Evolutionary conservation across 1,284 basidiomycete species (phyloP), one percentile per base, ranked within the genome.

Genomic region (Violaceomyces palustris): DNA sequence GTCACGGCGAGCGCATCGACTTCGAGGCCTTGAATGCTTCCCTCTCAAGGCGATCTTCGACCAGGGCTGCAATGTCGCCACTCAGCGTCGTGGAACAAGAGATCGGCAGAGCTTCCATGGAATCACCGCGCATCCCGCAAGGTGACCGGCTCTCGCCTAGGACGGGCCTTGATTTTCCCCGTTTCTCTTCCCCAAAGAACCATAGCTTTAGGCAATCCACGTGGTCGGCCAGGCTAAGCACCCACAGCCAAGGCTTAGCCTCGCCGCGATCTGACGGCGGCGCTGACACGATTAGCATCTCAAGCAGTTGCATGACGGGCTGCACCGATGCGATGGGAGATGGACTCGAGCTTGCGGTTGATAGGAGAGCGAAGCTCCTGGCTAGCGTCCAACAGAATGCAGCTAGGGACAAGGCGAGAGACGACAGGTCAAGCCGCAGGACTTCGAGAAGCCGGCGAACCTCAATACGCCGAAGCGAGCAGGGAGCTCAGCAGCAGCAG

Each of bases 251-350:
- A 9, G 27, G 10, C n/a, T n/a, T 28, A 10, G 27, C n/a, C 9
- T 28, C 27, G 27, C 27, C 27, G 10, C 27, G 27, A 5, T 6
- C 32, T 4, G 32, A 8, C 32, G 15, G 32, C 14, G 32, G 28
- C 4, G 38, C 38, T 11, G 38, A 39, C 7, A 61, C 58, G 12
- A 50, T 61, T 39, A 61, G 58, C 39, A 46, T 53, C 21, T 45
- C 49, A 36, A 61, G 54, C 55, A 60, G 54, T 45, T 52, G 55
- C 46, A n/a, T n/a, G n/a, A 56, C 52, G 5, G 53, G 50, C 48
- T 43, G 38, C 43, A 53, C 58, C 8, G 58, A 61, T 41, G 28
- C 48, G 33, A 38, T 57, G 39, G 45, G 58, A n/a, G 58, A 57
- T 12, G 51, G 55, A 23, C 34, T 51, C 29, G 56, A 51, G 12